Evolutionary conservation across 352 stramenopile species (phyloP), one percentile per base, ranked within the genome.

Genomic region (Phytopythium cucurbitacearum): DNA sequence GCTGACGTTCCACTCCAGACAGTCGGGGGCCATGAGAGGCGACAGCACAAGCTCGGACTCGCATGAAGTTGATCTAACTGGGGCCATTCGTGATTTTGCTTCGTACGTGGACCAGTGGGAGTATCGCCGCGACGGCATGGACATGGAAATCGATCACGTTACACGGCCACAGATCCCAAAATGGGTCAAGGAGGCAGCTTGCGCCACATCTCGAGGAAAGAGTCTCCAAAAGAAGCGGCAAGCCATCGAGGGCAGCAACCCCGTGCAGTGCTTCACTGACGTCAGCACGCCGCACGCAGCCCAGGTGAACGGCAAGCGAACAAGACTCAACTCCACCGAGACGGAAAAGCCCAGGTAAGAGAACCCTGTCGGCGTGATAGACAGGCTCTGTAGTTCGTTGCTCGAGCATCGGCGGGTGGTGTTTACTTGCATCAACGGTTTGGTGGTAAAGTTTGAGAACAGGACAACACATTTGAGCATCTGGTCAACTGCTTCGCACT

Each of bases 131-230:
- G 66, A 63, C 3, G 77, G 74, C n/a, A 94, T 92, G 85, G 85
- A 94, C 57, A 76, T 94, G 52, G 69, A 85, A 51, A 77, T 94
- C 15, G 69, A 92, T 47, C 80, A 94, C 58, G 52, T 92, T 45
- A 75, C 63, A 13, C 68, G 71, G 3, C 46, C 57, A 0, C 52
- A 84, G 37, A 70, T 94, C 40, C 81, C 81, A 0, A 49, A 76
- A 13, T 94, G 85, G 85, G 69, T 94, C 8, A 36, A 83, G 0
- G 53, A 87, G 38, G 76, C 71, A 6, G 63, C 64, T 11, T 44
- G 73, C 49, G 62, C 50, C 41, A 42, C 51, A 11, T 55, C 48
- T 28, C 52, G 50, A 13, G 55, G 71, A 54, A 60, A 56, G n/a
- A 69, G 70, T 21, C 64, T 66, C 32, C 48, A 73, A 13, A 61